Base-by-base conservation (phyloP, 495 filamentous ascomycete genomes). In the Xylaria bambusicola region DNA sequence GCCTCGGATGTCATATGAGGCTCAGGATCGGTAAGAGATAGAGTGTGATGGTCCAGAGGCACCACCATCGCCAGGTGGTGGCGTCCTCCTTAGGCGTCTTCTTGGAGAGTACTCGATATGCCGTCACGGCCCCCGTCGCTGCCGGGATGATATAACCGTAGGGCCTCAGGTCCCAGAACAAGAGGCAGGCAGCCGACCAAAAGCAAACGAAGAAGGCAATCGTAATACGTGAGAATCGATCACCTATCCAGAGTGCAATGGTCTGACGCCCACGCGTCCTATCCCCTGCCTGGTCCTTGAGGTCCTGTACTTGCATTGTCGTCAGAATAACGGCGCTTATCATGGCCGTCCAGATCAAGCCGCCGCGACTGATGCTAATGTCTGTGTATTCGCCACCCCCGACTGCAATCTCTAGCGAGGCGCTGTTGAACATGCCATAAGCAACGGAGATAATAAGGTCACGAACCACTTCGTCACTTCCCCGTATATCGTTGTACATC, bases 401-500 rank as follows among this genome's bases (percentile, higher is more conserved):
- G 17, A 64, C 20, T 8, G 68, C 63, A 4, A 69, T 46, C 12
- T 60, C 48, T 3, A 74, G 62, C 10, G 72, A 62, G 13, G 66
- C 79, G 5, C 51, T 50, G 49, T 70, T 71, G 61, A 69, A 78
- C 42, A 65, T 58, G 6, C 62, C 55, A 46, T 76, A 81, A 0
- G 68, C 80, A 6, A 67, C 10, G 1, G 79, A 73, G 45, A 75
- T 83, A 47, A 84, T 67, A 0, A 73, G n/a, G 42, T 85, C 75
- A 2, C 83, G 71, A 2, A 71, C 62, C 10, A 72, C 58, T 44
- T 80, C 73, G 58, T 84, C 78, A 5, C 70, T 77, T 0, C 77
- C 80, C 8, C 67, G 56, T 3, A 83, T 68, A 56, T 86, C 80
- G 62, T 85, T 85, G 70, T 87, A 85, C 48, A 81, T 60, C 69